These are phyloP conservation scores for Exophiala xenobiotica DNA, from an alignment of 2,329 filamentous ascomycete species.

Conservation along the genomic window DNA sequence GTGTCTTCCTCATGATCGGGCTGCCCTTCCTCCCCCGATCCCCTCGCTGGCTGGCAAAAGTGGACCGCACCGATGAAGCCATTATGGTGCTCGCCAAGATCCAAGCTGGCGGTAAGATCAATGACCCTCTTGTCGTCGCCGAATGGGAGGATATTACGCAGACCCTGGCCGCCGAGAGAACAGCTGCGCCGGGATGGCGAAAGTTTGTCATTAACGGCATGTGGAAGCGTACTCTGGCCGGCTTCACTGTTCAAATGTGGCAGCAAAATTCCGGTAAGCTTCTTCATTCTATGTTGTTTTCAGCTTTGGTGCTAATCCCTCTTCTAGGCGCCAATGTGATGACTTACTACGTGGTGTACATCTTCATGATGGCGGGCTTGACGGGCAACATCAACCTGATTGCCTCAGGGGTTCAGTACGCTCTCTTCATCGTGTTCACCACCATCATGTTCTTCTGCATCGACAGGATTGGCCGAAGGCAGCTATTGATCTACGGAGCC, in stretches of 20 bases:
- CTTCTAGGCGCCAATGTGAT: conserved; percentile 25
- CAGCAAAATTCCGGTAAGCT: conserved; percentile 51
- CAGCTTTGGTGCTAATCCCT: conserved; percentile 10
- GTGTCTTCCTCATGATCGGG: conserved; percentile 44
- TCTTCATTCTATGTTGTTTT: conserved; percentile 9
- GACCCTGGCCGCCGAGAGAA: conserved; percentile 43
- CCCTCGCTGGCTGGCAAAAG: conserved; percentile 52
- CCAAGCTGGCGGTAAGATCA: conserved; percentile 45
- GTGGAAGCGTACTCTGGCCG: conserved; percentile 59
- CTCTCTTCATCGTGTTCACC: conserved; percentile 36
- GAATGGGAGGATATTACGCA: conserved; percentile 51
- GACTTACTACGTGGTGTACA: conserved; percentile 41
- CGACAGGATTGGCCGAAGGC: conserved; percentile 49
- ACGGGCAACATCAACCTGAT: conserved; percentile 39
- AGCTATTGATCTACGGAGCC: conserved; percentile 48
- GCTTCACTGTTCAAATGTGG: conserved; percentile 59
- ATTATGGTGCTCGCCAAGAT: conserved; percentile 46
- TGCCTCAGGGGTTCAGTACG: conserved; percentile 36
- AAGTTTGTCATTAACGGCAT: conserved; percentile 55
- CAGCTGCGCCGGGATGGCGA: conserved; percentile 40
- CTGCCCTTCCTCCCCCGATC: conserved; percentile 49
- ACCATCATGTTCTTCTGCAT: conserved; percentile 36
- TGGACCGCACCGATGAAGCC: conserved; percentile 47
- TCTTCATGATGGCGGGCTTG: conserved; percentile 40
- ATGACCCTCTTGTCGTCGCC: conserved; percentile 49